phyloP scores from a whole-genome alignment of 495 filamentous ascomycete species.

The Beverwykella pulmonaria region DNA sequence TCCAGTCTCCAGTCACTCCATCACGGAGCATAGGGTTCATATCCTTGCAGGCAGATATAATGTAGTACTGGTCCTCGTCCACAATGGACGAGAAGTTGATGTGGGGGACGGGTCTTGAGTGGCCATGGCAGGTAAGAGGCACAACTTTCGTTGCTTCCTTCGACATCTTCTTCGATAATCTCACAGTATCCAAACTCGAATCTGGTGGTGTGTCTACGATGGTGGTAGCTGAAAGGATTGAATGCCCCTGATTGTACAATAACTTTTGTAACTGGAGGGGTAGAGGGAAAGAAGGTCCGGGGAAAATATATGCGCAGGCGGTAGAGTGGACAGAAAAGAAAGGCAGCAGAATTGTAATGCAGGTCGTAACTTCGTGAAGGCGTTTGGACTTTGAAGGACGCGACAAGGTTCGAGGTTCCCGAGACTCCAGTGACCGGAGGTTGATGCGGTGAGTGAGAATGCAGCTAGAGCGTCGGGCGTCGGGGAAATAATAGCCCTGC shows the following conservation, averaged over 20 bases:
- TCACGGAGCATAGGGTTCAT: conserved; percentile 95
- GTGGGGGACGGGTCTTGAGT: conserved; percentile 94
- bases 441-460: neutral
- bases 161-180: neutral
- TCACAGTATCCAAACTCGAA: neutral
- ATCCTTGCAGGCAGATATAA: conserved; percentile 99
- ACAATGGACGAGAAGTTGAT: conserved; percentile 86
- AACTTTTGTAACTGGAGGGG: neutral
- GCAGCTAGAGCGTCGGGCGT: neutral
- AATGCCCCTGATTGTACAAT: neutral
- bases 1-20: conserved; percentile 95
- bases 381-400: neutral
- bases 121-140: conserved; percentile 94
- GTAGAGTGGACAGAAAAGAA: neutral
- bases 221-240: neutral
- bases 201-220: neutral
- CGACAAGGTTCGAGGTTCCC: neutral
- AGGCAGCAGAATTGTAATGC: neutral
- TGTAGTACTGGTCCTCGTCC: conserved; percentile 86
- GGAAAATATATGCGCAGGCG: neutral
- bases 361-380: neutral
- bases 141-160: conserved; percentile 72
- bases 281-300: neutral
- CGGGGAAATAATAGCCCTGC: neutral
- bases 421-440: neutral